phyloP scores from a whole-genome alignment of 1,139 yeast genomes.

The Kluyveromyces sp. region DNA sequence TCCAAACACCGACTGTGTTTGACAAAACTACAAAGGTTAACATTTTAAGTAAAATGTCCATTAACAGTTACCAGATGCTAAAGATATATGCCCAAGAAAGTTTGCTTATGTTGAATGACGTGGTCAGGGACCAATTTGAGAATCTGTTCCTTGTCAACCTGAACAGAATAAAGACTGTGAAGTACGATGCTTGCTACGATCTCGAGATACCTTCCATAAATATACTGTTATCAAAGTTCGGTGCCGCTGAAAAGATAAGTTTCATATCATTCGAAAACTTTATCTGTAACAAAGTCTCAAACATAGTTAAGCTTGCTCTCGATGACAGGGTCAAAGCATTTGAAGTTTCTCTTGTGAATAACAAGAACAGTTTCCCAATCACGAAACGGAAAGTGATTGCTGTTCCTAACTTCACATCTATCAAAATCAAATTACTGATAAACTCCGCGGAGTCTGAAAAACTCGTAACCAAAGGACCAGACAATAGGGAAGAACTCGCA shows the following conservation, averaged over 20 bases:
- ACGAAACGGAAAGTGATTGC: constrained; percentile 45
- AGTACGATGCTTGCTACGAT: constrained; percentile 58
- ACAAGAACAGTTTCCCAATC: constrained; percentile 35
- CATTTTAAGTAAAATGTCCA: constrained; percentile 74
- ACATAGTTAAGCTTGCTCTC: constrained; percentile 55
- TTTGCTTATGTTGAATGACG: constrained; percentile 62
- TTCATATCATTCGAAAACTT: constrained; percentile 65
- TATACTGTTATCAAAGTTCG: constrained; percentile 37
- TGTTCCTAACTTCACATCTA: constrained; percentile 27
- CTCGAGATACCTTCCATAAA: constrained; percentile 38
- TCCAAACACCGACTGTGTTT: constrained; percentile 65
- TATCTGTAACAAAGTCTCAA: constrained; percentile 52
- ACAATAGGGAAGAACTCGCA: constrained; percentile 43
- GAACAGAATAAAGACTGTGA: constrained; percentile 44
- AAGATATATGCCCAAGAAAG: constrained; percentile 66
- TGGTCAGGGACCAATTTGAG: constrained; percentile 76
- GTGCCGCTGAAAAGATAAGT: constrained; percentile 68
- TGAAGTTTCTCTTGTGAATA: constrained; percentile 27
- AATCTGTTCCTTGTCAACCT: constrained; percentile 69
- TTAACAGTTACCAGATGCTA: constrained; percentile 55
- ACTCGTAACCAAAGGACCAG: constrained; percentile 80
- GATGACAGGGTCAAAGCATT: constrained; percentile 53
- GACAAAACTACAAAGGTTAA: constrained; percentile 72
- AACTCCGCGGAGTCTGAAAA: constrained; percentile 72
- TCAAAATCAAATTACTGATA: constrained; percentile 59